These are phyloP conservation scores for Boletus mariae DNA, from an alignment of 1,284 basidiomycete species.

Conservation along the genomic window DNA sequence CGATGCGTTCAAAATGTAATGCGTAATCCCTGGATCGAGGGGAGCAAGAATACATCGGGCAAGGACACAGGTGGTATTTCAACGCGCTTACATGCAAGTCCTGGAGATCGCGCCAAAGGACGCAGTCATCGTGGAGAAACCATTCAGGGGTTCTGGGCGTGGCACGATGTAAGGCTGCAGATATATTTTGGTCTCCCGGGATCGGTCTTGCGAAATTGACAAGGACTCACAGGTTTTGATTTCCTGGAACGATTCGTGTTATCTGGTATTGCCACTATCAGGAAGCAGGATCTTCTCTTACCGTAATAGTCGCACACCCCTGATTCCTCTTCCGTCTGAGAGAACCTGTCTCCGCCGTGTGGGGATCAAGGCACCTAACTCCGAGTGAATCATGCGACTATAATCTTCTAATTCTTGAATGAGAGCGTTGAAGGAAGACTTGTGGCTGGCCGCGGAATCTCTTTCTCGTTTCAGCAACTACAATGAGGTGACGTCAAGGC, in stretches of 20 bases:
- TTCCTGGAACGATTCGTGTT: conserved; percentile 1
- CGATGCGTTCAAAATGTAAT: conserved; percentile 5
- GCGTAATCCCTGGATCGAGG: conserved; percentile 7
- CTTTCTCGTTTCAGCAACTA: conserved; percentile 16
- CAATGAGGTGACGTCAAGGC: background rate
- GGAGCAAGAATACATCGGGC: background rate
- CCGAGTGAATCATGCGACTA: background rate
- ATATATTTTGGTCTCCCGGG: background rate
- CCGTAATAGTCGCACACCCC: background rate
- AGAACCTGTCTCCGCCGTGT: conserved; percentile 2
- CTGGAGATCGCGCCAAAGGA: conserved; percentile 7
- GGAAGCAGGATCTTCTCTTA: background rate
- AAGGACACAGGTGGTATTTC: background rate
- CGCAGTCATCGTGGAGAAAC: conserved; percentile 4
- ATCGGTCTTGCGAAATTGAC: background rate
- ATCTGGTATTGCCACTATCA: background rate
- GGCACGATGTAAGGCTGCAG: background rate
- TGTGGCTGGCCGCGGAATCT: conserved; percentile 7
- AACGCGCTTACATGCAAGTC: conserved; percentile 4
- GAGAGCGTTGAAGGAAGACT: conserved; percentile 11
- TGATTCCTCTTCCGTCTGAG: background rate
- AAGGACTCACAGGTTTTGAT: conserved; percentile 7
- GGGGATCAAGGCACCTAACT: background rate
- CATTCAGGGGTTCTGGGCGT: background rate
- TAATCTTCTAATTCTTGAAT: conserved; percentile 11